These are phyloP conservation scores for Diospyros kaki DNA, from an alignment of 148 eudicot species.

Conservation along the genomic window DNA sequence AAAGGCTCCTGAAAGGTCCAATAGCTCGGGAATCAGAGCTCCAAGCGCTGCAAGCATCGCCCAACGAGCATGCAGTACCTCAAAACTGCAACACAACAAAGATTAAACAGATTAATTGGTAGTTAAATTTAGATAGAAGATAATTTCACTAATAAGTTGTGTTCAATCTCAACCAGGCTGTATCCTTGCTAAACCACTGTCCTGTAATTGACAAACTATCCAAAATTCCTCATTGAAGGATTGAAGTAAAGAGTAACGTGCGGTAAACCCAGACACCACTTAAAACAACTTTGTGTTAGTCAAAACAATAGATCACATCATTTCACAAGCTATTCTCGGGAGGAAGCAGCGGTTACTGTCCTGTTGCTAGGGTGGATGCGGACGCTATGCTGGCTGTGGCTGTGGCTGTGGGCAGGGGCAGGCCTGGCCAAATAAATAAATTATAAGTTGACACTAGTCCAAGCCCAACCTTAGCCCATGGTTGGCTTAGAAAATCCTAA, in stretches of 20 bases:
- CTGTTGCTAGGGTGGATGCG: too few species aligned
- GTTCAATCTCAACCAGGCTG: neutral
- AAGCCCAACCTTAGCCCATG: too few species aligned
- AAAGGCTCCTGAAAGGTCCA: constrained; percentile 63
- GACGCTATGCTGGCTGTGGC: too few species aligned
- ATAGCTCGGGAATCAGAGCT: constrained; percentile 87
- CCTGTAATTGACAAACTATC: neutral
- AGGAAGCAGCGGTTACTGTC: neutral
- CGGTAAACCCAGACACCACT: too few species aligned
- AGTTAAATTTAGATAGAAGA: constrained; percentile 10
- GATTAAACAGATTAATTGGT: neutral
- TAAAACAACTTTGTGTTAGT: neutral
- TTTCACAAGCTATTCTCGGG: neutral
- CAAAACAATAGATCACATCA: neutral
- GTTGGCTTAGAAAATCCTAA: too few species aligned
- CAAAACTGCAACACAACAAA: constrained; percentile 56
- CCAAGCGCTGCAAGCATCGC: constrained; percentile 99
- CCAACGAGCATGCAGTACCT: constrained; percentile 96
- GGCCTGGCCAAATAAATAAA: too few species aligned
- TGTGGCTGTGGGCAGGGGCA: too few species aligned
- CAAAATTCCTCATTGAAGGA: neutral
- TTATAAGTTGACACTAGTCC: too few species aligned
- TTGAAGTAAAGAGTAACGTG: neutral
- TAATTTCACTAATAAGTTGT: too few species aligned
- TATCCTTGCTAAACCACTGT: neutral